A percentile compares a stretch with the other conserved stretches of the same genome.
Evolutionary conservation across 495 filamentous ascomycete genomes (phyloP).

Genomic region (Aspergillus sclerotiicarbonarius): DNA sequence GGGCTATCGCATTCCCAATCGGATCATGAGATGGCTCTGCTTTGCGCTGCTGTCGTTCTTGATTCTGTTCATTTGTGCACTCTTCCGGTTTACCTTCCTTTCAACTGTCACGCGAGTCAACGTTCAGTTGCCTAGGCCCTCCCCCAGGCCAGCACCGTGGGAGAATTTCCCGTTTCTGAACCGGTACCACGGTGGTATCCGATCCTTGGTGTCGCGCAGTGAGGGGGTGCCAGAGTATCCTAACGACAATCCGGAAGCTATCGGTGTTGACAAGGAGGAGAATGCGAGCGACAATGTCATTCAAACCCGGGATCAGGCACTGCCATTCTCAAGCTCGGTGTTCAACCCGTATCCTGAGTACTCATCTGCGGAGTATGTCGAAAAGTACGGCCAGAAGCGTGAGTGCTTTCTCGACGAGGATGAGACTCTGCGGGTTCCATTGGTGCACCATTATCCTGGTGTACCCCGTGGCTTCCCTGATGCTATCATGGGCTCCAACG

Average conservation of each 20-base stretch:
- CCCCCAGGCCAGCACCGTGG: slow-evolving; percentile 67
- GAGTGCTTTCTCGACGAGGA: slow-evolving; percentile 75
- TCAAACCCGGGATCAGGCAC: slow-evolving; percentile 21
- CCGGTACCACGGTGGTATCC: slow-evolving; percentile 81
- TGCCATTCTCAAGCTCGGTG: slow-evolving; percentile 46
- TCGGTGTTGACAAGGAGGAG: slow-evolving; percentile 19
- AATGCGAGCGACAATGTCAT: slow-evolving; percentile 11
- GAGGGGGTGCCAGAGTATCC: slow-evolving; percentile 78
- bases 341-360: slow-evolving; percentile 73
- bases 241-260: slow-evolving; percentile 34
- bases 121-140: slow-evolving; percentile 50
- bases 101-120: slow-evolving; percentile 60
- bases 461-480: slow-evolving; percentile 79
- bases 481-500: slow-evolving; percentile 76
- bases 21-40: slow-evolving; percentile 69
- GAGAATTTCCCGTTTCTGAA: slow-evolving; percentile 77
- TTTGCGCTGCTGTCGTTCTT: slow-evolving; percentile 64
- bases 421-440: slow-evolving; percentile 60
- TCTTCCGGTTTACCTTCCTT: slow-evolving; percentile 66
- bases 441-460: slow-evolving; percentile 67
- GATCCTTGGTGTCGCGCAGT: slow-evolving; percentile 57
- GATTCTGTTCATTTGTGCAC: slow-evolving; percentile 66
- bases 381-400: slow-evolving; percentile 59
- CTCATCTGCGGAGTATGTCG: slow-evolving; percentile 54
- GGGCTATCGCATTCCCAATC: slow-evolving; percentile 59